Evolutionary conservation across 805 yeast species (phyloP).

Genomic region (Yueomyces sp.): DNA sequence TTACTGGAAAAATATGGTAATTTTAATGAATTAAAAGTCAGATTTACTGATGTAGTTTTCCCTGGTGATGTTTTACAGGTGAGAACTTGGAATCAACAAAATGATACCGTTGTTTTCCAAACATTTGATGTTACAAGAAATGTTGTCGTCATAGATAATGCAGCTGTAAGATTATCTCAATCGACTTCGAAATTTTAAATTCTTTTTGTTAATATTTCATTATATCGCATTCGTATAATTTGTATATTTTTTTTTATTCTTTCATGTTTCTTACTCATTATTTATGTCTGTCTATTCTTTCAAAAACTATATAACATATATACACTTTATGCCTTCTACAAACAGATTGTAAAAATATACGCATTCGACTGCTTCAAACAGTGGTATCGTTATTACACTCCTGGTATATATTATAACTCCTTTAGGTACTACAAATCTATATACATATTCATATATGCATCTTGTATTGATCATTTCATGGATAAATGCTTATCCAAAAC

Average conservation of each 20-base stretch:
- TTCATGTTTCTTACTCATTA: no score
- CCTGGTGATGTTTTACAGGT: constrained; percentile 86
- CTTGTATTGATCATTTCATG: constrained; percentile 5
- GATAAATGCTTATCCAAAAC: constrained; percentile 22
- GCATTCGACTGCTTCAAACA: no score
- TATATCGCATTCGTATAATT: not conserved
- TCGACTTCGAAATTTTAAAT: constrained; percentile 20
- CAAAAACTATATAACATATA: no score
- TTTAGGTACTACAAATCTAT: not conserved
- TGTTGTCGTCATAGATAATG: constrained; percentile 68
- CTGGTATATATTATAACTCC: not conserved
- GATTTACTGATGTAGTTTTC: constrained; percentile 84
- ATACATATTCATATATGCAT: not conserved
- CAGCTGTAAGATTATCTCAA: constrained; percentile 54
- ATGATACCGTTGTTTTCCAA: constrained; percentile 59
- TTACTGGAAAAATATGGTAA: constrained; percentile 70
- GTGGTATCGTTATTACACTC: not conserved
- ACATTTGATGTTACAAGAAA: constrained; percentile 64
- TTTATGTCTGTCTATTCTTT: no score
- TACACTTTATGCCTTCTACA: no score
- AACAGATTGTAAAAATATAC: no score
- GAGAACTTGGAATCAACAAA: constrained; percentile 70
- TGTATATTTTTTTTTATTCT: not conserved
- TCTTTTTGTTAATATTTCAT: not conserved
- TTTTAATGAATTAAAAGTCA: constrained; percentile 72